Base-by-base conservation (phyloP, 169 alveolate species). In the Ichthyophthirius multifiliis region DNA sequence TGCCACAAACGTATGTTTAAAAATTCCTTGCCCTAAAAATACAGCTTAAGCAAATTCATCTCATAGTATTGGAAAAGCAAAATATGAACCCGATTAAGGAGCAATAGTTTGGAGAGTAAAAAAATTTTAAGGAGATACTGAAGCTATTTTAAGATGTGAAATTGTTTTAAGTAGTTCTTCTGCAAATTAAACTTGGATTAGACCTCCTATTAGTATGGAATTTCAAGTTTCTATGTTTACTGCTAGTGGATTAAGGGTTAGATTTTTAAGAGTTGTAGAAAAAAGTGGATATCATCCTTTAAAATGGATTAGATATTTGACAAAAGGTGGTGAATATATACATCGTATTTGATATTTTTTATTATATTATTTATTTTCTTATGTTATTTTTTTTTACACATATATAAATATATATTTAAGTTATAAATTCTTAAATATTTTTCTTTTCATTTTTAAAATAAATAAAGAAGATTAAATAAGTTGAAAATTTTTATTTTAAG, bases 181-280 rank as follows among this genome's bases (percentile, higher is more conserved):
- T 45, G 43, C 55, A 20, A 89, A 86, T 39, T 55, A 37, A 65
- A 90, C 81, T 20, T 95, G 98, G 99, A 81, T 75, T 23, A 84
- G 94, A 37, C 98, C 98, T 65, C 99, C 99, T 43, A 92, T 97
- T 37, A 48, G 93, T 39, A 79, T 97, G 65, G 96, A 94, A 37
- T 97, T 96, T 86, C 85, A 94, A 78, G 96, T 97, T 9, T 98
- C 98, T 31, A 94, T 94, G 97, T 95, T 94, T 82, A 97, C 98
- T 5, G 96, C 98, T 10, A 82, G 94, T 73, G 99, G 99, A 23
- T 77, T 96, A 44, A 87, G 97, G 76, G 98, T 95, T 30, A 94
- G 98, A 63, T 95, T 89, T 82, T 89, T 95, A 46, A 83, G 95
- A 43, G 86, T 93, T 75, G 92, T 88, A 37, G 99, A 96, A 74